Base-by-base conservation (phyloP, 2,329 filamentous ascomycete species). In the Aspergillus hiratsukae region DNA sequence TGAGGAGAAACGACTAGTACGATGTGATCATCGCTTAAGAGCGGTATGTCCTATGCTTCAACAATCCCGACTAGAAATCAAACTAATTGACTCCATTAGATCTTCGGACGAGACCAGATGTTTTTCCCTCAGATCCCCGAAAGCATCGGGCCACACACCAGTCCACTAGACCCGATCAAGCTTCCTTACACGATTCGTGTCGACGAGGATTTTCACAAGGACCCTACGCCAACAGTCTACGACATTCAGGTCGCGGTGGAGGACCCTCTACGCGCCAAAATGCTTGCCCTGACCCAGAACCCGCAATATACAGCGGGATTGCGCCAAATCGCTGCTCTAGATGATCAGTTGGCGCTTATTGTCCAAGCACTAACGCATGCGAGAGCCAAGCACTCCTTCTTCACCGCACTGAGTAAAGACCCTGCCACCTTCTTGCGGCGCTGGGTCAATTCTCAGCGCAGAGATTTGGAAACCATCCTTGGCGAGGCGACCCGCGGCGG, bases 141-240 rank as follows among this genome's bases (percentile, higher is more conserved):
- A 52, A 88, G 89, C 64, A 87, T 96, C 59, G 84, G 87, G 52
- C 82, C 83, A 9, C 91, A 97, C 73, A 84, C 97, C 55, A 85
- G 82, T 29, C 85, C 90, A 2, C 82, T 97, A 1, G 86, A 90
- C 5, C 91, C 94, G 0, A 83, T 97, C 68, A 87, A 88, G 66
- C 83, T 99, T 35, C 82, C 86, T 23, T 99, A 97, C 78, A 99
- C 92, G 8, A 94, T 99, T 70, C 90, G 93, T 57, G 89, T 97
- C 43, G 94, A 99, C 72, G 82, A 90, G 66, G 85, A 87, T 8
- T 93, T 92, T 68, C 87, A 93, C 69, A 86, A 85, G 63, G 77
- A 86, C 55, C 87, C 90, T 3, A 80, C 84, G 52, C 87, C 90
- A 1, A 97, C 92, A 5, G 81, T 97, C 65, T 97, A 97, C 77